phyloP scores from a whole-genome alignment of 305 asterid species.

The Fraxinus ornus region DNA sequence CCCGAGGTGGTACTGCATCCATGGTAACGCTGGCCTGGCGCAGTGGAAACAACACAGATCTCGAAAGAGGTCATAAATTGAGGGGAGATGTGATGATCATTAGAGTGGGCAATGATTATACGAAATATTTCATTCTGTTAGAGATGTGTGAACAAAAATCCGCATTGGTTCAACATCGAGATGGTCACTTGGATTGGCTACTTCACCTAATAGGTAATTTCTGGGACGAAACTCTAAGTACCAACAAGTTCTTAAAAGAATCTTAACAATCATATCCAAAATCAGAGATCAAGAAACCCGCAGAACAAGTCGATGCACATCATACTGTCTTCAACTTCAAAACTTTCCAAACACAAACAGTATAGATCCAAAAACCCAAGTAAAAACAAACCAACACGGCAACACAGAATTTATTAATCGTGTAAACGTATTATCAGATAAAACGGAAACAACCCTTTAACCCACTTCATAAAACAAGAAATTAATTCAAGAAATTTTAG shows the following conservation, averaged over 20 bases:
- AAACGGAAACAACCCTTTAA: neutral
- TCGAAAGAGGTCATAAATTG: neutral
- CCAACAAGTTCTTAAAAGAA: neutral
- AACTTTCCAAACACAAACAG: neutral
- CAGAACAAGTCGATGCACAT: neutral
- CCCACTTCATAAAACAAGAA: neutral
- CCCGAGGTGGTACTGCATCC: neutral
- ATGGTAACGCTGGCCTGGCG: neutral
- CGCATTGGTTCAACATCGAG: neutral
- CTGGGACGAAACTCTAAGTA: neutral
- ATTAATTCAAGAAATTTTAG: neutral
- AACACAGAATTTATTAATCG: neutral
- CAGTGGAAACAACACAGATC: neutral
- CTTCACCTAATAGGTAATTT: neutral
- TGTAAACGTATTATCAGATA: neutral
- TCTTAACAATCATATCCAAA: neutral
- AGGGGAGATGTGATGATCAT: neutral
- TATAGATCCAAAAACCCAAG: neutral
- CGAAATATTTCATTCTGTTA: neutral
- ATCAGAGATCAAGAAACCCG: neutral
- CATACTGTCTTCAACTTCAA: conserved; percentile 17
- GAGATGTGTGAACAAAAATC: neutral
- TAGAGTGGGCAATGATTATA: conserved; percentile 4
- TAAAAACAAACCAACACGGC: neutral
- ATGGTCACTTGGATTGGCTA: neutral